Evolutionary conservation across 2,329 filamentous ascomycete species (phyloP), one percentile per base, ranked within the genome.

Genomic region (Xylaria sp.): DNA sequence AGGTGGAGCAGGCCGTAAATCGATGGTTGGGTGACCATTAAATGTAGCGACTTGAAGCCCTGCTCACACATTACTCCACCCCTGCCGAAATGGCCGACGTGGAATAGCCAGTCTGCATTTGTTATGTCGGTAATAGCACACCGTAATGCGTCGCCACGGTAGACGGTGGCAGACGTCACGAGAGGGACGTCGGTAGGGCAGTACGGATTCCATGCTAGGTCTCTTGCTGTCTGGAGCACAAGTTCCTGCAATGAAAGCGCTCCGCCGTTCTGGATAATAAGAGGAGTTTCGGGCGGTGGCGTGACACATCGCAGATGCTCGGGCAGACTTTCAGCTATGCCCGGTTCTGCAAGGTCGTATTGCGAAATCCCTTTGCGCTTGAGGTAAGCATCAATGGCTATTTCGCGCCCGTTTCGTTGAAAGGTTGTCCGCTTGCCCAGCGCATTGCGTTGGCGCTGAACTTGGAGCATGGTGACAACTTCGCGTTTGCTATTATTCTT

Each of bases 401-500:
- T 80, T 21, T 83, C 79, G 58, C 79, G 79, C 27, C 81, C 81
- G 67, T 84, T 83, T 47, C 81, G 80, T 40, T 82, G 80, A 62
- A 84, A 84, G 52, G 82, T 79, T 1, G 81, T 83, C 27, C 82
- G 79, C 66, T 84, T 84, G 59, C 81, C 81, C 64, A 82, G 78
- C 3, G 81, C 81, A 67, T 82, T 81, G 43, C 81, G 80, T 66
- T 83, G 80, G 46, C 83, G 82, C 63, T 83, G 83, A 72, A 82
- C 80, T 38, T 80, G 81, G 8, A 84, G 71, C 51, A 84, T 73
- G 17, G 78, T 75, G 68, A 82, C 81, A 7, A 83, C 80, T 58
- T 83, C 81, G 25, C 82, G 81, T 60, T 83, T 81, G 41, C 81
- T 83, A 63, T 83, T 83, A 60, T 84, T 83, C 73, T 84, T 84